These are phyloP conservation scores for Metschnikowia hibisci DNA, from an alignment of 805 yeast species.

Conservation along the genomic window DNA sequence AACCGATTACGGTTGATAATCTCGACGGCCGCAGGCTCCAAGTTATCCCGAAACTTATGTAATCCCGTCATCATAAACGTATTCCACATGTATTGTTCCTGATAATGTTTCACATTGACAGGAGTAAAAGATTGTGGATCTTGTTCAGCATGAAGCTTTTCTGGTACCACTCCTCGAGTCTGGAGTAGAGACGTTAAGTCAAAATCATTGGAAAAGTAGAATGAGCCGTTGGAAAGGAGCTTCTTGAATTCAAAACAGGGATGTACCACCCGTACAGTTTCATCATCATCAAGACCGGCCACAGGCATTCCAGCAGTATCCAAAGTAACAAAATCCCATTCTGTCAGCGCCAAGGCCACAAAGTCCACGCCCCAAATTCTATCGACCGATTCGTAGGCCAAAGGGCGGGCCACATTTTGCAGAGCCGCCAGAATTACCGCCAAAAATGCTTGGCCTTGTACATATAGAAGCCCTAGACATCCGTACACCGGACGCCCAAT, in stretches of 20 bases:
- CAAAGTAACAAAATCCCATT: constrained; percentile 77
- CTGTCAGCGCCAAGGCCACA: constrained; percentile 61
- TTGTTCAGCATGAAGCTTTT: constrained; percentile 10
- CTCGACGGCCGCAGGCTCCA: constrained; percentile 56
- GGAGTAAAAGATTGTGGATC: constrained; percentile 7
- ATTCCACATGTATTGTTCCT: constrained; percentile 95
- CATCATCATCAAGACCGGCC: constrained; percentile 22
- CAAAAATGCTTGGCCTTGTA: constrained; percentile 63
- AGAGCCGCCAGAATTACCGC: constrained; percentile 73
- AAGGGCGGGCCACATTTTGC: constrained; percentile 75
- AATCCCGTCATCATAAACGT: constrained; percentile 83
- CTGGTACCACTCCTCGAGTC: constrained; percentile 55
- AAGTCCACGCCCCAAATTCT: constrained; percentile 85
- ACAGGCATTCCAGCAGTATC: constrained; percentile 68
- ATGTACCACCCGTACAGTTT: constrained; percentile 40
- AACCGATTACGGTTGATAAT: constrained; percentile 73
- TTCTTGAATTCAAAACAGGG: constrained; percentile 82
- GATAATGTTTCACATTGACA: constrained; percentile 43
- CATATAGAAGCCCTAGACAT: constrained; percentile 74
- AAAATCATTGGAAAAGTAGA: constrained; percentile 87
- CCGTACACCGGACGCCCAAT: constrained; percentile 49
- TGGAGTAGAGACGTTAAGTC: constrained; percentile 89
- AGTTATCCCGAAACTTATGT: constrained; percentile 64
- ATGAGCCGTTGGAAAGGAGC: constrained; percentile 79
- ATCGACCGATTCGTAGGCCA: constrained; percentile 73